Conservation (phyloP, 1,284 basidiomycete species). For the Trichosporon asahii region DNA sequence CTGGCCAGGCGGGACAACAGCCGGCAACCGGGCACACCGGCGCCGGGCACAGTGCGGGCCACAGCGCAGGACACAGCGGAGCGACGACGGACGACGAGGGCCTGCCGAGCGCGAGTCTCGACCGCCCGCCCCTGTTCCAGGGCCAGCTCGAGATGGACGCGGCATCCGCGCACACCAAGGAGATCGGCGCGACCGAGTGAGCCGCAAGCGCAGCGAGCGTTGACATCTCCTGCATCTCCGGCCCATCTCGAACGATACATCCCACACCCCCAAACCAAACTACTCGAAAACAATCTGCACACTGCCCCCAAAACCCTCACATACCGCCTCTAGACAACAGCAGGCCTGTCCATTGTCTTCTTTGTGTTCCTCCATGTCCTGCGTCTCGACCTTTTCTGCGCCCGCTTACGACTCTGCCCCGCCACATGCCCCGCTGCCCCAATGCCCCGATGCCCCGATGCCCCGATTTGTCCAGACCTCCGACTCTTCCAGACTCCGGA, state of each 20-base stretch:
- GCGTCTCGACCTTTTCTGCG: too few relatives aligned
- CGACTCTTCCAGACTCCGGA: too few relatives aligned
- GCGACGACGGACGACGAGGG: slow-evolving; percentile 7
- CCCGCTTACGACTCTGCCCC: too few relatives aligned
- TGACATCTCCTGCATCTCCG: too few relatives aligned
- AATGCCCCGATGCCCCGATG: too few relatives aligned
- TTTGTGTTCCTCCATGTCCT: background rate
- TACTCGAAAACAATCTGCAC: background rate
- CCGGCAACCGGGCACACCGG: background rate
- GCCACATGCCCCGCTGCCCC: too few relatives aligned
- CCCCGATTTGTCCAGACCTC: too few relatives aligned
- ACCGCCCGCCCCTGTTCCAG: slow-evolving; percentile 18
- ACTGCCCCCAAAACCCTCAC: too few relatives aligned
- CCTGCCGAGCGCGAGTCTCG: slow-evolving; percentile 17
- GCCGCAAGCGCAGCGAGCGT: background rate
- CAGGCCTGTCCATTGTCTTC: background rate
- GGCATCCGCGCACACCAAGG: background rate
- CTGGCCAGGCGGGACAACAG: background rate
- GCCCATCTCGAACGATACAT: background rate
- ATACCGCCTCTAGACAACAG: background rate
- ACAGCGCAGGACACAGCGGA: background rate
- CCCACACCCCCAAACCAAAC: too few relatives aligned
- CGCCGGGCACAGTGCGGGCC: too few relatives aligned
- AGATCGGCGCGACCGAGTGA: background rate
- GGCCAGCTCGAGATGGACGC: slow-evolving; percentile 10